Conservation (phyloP, 2,329 filamentous ascomycete genomes). For the Diaporthe amygdali region DNA sequence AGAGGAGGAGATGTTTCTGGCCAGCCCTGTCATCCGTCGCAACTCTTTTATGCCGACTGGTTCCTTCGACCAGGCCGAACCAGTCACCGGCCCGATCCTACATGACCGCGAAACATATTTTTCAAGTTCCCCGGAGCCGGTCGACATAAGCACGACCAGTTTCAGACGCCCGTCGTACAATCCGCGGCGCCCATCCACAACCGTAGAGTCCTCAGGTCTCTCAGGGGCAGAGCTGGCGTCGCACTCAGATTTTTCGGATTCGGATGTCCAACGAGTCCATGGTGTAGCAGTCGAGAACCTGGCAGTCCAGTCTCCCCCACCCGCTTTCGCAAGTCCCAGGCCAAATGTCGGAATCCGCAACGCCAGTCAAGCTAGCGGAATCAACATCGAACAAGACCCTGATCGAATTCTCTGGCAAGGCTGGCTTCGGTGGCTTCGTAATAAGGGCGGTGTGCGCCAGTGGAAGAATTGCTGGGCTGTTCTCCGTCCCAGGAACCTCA, state of each 20-base stretch:
- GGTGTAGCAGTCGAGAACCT: slow-evolving; percentile 60
- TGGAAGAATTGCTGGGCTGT: slow-evolving; percentile 98
- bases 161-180: slow-evolving; percentile 62
- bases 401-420: slow-evolving; percentile 95
- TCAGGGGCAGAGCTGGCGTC: slow-evolving; percentile 74
- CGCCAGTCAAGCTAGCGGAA: slow-evolving; percentile 66
- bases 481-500: slow-evolving; percentile 81
- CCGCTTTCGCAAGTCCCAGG: slow-evolving; percentile 33
- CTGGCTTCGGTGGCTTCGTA: slow-evolving; percentile 83
- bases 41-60: slow-evolving; percentile 44
- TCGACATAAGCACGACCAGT: slow-evolving; percentile 42
- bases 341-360: slow-evolving; percentile 54
- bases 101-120: slow-evolving; percentile 48
- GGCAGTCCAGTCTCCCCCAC: slow-evolving; percentile 43
- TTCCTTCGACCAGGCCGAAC: slow-evolving; percentile 19
- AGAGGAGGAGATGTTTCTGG: slow-evolving; percentile 80
- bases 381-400: slow-evolving; percentile 66
- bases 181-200: slow-evolving; percentile 29
- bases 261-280: slow-evolving; percentile 54
- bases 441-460: slow-evolving; percentile 81
- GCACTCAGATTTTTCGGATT: slow-evolving; percentile 87
- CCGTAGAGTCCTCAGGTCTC: slow-evolving; percentile 66
- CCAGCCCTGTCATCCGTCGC: slow-evolving; percentile 65
- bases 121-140: slow-evolving; percentile 68
- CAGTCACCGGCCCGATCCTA: slow-evolving; percentile 23